These are phyloP conservation scores for Plantago coronopus DNA, from an alignment of 305 asterid species.

Conservation along the genomic window DNA sequence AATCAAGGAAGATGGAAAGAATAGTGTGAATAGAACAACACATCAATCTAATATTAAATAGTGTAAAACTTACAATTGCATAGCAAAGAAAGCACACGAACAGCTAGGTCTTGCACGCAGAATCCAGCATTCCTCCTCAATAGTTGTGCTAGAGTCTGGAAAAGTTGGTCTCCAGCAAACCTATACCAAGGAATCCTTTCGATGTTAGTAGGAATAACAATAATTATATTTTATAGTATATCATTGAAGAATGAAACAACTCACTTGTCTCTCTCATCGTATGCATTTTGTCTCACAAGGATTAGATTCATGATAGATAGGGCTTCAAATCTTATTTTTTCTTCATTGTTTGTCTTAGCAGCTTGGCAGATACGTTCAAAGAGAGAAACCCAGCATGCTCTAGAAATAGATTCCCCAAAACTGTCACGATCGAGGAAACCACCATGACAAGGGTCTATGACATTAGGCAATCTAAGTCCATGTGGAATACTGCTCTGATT, in stretches of 20 bases:
- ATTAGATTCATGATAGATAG: constrained; percentile 72
- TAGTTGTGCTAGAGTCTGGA: constrained; percentile 52
- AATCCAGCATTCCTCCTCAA: constrained; percentile 66
- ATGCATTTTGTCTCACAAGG: constrained; percentile 69
- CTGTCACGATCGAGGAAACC: constrained; percentile 26
- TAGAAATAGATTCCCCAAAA: constrained; percentile 38
- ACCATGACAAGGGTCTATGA: constrained; percentile 24
- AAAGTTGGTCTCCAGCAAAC: constrained; percentile 50
- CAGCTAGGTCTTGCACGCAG: constrained; percentile 64
- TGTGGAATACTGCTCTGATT: constrained; percentile 30
- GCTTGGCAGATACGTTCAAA: constrained; percentile 58
- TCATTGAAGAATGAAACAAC: constrained; percentile 26
- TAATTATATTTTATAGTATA: constrained; percentile 14
- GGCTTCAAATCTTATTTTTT: constrained; percentile 56
- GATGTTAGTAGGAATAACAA: constrained; percentile 9
- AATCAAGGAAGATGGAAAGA: not conserved
- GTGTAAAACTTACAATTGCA: constrained; percentile 62
- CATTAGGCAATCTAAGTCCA: constrained; percentile 26
- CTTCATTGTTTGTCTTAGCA: constrained; percentile 35
- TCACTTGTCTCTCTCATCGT: constrained; percentile 76
- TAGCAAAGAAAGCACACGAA: constrained; percentile 69
- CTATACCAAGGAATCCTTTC: constrained; percentile 36
- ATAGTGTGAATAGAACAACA: not conserved
- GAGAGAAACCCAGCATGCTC: constrained; percentile 51
- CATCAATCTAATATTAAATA: constrained; percentile 11